Percentiles rank a stretch among this genome's conserved stretches.
Evolutionary conservation across 148 eudicot species (phyloP).

Genomic region (Spergularia marina): DNA sequence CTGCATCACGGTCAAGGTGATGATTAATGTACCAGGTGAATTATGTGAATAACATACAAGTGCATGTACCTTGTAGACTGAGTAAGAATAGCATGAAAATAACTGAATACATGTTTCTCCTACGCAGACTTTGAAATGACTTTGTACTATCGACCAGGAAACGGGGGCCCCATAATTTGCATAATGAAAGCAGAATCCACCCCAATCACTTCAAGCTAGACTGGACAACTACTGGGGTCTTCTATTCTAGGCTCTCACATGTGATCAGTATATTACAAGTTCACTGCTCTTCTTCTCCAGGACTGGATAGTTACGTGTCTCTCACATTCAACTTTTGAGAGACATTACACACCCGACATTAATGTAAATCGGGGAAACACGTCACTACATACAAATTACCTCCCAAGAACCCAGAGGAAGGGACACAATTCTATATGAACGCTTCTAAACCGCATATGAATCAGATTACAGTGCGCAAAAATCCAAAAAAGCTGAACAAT

Average conservation of each 20-base stretch:
- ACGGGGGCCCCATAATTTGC: neutral
- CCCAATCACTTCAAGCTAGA: no score
- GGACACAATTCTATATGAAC: neutral
- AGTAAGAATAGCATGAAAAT: neutral
- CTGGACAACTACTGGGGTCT: no score
- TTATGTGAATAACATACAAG: neutral
- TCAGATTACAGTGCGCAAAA: neutral
- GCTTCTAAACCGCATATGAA: neutral
- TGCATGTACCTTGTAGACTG: neutral
- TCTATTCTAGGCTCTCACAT: no score
- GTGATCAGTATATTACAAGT: no score
- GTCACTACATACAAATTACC: neutral
- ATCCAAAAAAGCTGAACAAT: neutral
- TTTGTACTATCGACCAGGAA: neutral
- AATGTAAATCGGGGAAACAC: neutral
- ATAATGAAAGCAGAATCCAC: neutral
- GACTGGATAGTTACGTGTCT: neutral
- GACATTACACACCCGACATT: neutral
- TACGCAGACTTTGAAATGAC: neutral
- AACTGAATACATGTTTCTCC: neutral
- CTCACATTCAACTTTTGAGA: neutral
- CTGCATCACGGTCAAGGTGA: slow-evolving; percentile 43
- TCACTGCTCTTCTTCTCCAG: no score
- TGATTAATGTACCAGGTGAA: neutral
- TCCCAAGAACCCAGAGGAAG: neutral